Conservation (phyloP, 257 asterid species). For the Salvia rosmarinus region DNA sequence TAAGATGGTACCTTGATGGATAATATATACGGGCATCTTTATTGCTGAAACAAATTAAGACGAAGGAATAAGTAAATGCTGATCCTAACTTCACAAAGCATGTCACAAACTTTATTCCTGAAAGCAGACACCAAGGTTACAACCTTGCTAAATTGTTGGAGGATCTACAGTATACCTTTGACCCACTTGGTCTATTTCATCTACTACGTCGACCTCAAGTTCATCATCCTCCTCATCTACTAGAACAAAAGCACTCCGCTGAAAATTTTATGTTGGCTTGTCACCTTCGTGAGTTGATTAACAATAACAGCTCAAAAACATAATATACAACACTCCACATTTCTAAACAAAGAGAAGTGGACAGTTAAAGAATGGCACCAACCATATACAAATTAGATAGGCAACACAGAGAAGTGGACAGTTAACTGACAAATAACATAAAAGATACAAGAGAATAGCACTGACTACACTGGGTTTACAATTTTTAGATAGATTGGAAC, state of each 20-base stretch:
- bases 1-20: conserved; percentile 75
- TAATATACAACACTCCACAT: conserved; percentile 9
- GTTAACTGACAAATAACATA: conserved; percentile 11
- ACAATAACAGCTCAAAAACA: conserved; percentile 27
- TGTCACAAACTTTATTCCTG: conserved; percentile 22
- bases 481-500: conserved; percentile 5
- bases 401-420: conserved; percentile 1
- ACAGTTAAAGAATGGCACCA: conserved; percentile 22
- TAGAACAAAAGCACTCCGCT: conserved; percentile 69
- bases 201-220: conserved; percentile 48
- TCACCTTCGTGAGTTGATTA: conserved; percentile 15
- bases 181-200: conserved; percentile 43
- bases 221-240: conserved; percentile 73
- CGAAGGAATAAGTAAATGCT: conserved; percentile 34
- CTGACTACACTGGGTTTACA: conserved; percentile 9
- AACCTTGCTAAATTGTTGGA: conserved; percentile 20
- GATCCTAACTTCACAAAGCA: conserved; percentile 21
- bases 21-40: conserved; percentile 60
- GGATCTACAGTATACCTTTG: conserved; percentile 45
- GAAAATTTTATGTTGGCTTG: conserved; percentile 37
- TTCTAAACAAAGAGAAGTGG: conserved; percentile 24
- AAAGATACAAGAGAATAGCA: conserved; percentile 15
- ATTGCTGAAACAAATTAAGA: conserved; percentile 49
- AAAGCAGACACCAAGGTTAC: conserved; percentile 26
- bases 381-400: conserved; percentile 13